Base-by-base conservation (phyloP, 2,329 filamentous ascomycete species). In the Pseudocercospora fuligena region DNA sequence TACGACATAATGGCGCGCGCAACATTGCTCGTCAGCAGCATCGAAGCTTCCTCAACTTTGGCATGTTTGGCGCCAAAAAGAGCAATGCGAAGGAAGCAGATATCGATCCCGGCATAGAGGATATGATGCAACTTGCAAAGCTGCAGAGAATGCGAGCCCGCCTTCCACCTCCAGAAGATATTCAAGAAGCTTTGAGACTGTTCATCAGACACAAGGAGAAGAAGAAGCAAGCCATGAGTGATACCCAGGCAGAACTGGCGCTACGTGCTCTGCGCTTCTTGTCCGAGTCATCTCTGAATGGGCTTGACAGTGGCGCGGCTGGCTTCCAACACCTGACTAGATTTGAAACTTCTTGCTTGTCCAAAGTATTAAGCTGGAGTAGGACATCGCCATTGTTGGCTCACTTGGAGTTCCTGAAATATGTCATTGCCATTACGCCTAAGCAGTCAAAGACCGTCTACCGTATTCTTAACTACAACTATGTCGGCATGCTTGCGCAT, bases 61-160 rank as follows among this genome's bases (percentile, higher is more conserved):
- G 66, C 62, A 70, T 76, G 64, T 78, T 91, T 69, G 88, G 88
- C 72, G 81, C 87, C 3, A 85, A 88, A 19, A 84, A 87, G 63
- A 77, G 77, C 66, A 81, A 86, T 64, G 79, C 89, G 51, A 89
- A 88, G 76, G 83, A 87, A 23, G 83, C 89, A 60, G 85, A 89
- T 72, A 82, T 89, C 67, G 91, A 89, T 73, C 90, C 88, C 0
- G 93, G 93, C 61, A 87, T 93, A 74, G 87, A 88, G 70, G 86
- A 85, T 16, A 87, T 97, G 81, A 86, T 91, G 73, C 86, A 91
- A 66, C 86, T 92, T 77, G 82, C 86, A 61, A 87, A 87, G 71
- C 86, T 88, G 67, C 81, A 89, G 71, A 83, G 86, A 60, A 85
- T 91, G 64, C 84, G 86, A 60, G 82, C 89, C 40, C 87, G 92